phyloP scores from a whole-genome alignment of 2,329 filamentous ascomycete genomes.

The Fusarium nurragi region DNA sequence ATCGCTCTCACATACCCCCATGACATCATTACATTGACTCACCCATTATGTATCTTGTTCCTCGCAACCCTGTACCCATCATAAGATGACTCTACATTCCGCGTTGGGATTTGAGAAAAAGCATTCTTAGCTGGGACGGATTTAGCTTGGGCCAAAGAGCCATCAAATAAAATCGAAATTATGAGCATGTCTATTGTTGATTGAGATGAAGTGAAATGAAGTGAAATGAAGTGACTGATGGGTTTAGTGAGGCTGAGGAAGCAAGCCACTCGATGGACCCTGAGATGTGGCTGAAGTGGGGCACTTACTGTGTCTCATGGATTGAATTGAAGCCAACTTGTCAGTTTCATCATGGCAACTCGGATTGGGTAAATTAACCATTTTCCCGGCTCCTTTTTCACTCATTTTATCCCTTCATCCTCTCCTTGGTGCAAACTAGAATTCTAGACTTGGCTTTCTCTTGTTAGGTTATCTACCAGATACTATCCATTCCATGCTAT shows the following conservation, averaged over 20 bases:
- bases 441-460: background rate
- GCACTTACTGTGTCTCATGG: constrained; percentile 25
- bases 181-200: constrained; percentile 20
- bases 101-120: constrained; percentile 33
- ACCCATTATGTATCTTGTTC: constrained; percentile 32
- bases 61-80: constrained; percentile 25
- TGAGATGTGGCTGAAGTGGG: constrained; percentile 35
- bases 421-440: constrained; percentile 19
- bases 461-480: background rate
- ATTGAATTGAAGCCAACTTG: constrained; percentile 43
- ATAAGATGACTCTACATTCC: constrained; percentile 24
- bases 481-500: background rate
- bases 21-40: constrained; percentile 36
- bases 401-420: constrained; percentile 16
- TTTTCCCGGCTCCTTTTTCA: constrained; percentile 21
- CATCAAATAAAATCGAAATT: constrained; percentile 39
- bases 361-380: constrained; percentile 22
- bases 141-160: constrained; percentile 41
- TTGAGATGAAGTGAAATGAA: background rate
- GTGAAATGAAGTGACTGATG: background rate
- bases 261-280: constrained; percentile 11
- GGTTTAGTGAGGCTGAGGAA: constrained; percentile 1
- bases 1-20: constrained; percentile 44
- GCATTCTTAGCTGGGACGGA: constrained; percentile 37
- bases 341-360: constrained; percentile 44